These are phyloP conservation scores for Clarkia xantiana DNA, from an alignment of 345 rosid genomes.

Conservation along the genomic window DNA sequence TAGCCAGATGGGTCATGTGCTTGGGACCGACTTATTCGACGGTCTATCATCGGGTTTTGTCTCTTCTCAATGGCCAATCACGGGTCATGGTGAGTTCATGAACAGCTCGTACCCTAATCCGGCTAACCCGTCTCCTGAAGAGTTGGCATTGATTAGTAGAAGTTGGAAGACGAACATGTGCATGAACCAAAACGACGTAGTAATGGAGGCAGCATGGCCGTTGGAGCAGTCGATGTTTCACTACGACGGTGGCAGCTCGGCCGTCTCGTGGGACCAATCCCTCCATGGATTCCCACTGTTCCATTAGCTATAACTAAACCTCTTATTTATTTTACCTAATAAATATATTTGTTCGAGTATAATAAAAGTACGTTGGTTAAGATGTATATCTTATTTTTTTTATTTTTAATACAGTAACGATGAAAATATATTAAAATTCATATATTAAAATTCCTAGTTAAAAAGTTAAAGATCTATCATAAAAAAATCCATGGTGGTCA, in stretches of 20 bases:
- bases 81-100: conserved; percentile 3
- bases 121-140: not conserved
- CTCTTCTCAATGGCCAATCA: conserved; percentile 5
- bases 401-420: too few species aligned
- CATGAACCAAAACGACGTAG: not conserved
- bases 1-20: conserved; percentile 4
- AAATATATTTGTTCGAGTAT: too few species aligned
- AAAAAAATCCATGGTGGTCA: too few species aligned
- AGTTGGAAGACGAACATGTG: not conserved
- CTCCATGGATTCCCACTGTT: conserved; percentile 1
- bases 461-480: too few species aligned
- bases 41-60: not conserved
- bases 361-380: too few species aligned
- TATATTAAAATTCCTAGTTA: too few species aligned
- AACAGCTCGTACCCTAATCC: not conserved
- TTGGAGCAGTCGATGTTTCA: conserved; percentile 7
- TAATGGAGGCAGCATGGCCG: conserved; percentile 8
- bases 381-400: too few species aligned
- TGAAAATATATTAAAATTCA: too few species aligned
- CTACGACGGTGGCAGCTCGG: not conserved
- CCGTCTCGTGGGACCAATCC: conserved; percentile 5
- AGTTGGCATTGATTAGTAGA: not conserved
- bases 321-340: too few species aligned
- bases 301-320: not conserved
- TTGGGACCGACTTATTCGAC: conserved; percentile 4